These are phyloP conservation scores for Fomitopsis serialis DNA, from an alignment of 768 basidiomycete genomes.

Conservation along the genomic window DNA sequence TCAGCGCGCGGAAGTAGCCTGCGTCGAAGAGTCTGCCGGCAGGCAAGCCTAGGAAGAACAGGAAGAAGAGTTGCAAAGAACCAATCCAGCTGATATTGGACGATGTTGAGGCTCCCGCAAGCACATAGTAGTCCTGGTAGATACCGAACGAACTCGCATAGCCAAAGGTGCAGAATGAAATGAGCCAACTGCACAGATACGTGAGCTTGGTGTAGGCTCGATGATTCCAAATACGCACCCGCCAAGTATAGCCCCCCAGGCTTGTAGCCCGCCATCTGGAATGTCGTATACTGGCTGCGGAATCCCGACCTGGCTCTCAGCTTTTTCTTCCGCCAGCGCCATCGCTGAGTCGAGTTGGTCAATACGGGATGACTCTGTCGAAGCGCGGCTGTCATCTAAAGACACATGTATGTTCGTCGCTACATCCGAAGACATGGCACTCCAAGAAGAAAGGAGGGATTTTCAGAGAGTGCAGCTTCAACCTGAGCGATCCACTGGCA, in stretches of 20 bases:
- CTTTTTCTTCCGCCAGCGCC: neutral
- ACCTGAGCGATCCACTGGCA: too few relatives aligned
- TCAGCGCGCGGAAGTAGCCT: conserved; percentile 37
- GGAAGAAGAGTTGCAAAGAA: conserved; percentile 32
- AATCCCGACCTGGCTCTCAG: neutral
- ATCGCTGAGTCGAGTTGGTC: neutral
- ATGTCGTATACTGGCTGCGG: neutral
- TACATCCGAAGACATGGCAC: neutral
- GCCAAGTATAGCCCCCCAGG: conserved; percentile 1
- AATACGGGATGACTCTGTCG: neutral
- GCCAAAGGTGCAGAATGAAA: conserved; percentile 11
- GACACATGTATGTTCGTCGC: neutral
- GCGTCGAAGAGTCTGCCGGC: conserved; percentile 38
- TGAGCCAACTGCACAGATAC: neutral
- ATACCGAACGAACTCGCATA: conserved; percentile 11
- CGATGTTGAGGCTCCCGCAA: neutral
- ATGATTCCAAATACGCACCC: conserved; percentile 5
- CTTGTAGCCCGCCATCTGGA: conserved; percentile 2
- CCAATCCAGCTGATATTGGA: conserved; percentile 40
- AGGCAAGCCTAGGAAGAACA: conserved; percentile 35
- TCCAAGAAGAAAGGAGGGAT: neutral
- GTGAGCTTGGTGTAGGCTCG: too few relatives aligned
- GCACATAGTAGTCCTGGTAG: conserved; percentile 13
- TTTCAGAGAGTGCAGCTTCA: too few relatives aligned
- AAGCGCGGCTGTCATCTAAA: neutral